Percentiles rank a stretch among this genome's conserved stretches.
Conservation (phyloP, 164 flowering plant genomes). For the Umbellularia californica region DNA sequence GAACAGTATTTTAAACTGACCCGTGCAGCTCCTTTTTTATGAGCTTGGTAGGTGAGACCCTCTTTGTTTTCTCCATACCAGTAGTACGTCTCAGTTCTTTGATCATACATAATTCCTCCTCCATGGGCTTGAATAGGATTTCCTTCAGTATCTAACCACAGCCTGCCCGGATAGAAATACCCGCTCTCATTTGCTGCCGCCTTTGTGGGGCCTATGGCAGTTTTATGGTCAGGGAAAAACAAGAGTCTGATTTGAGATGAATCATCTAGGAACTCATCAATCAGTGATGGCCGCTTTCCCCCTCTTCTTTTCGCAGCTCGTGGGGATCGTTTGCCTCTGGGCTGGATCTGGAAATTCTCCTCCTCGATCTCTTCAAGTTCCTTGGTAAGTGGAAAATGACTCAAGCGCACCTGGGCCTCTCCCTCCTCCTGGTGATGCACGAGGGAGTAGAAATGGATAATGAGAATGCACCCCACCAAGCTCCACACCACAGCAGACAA, state of each 20-base stretch:
- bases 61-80: slow-evolving; percentile 99
- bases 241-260: slow-evolving; percentile 65
- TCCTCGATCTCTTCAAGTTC: slow-evolving; percentile 85
- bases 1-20: slow-evolving; percentile 36
- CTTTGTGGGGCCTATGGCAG: slow-evolving; percentile 66
- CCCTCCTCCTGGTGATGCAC: slow-evolving; percentile 27
- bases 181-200: slow-evolving; percentile 47
- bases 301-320: slow-evolving; percentile 81
- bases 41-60: slow-evolving; percentile 91
- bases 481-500: slow-evolving; percentile 49
- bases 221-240: slow-evolving; percentile 68
- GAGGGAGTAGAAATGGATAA: slow-evolving; percentile 55
- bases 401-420: slow-evolving; percentile 28
- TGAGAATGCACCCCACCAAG: slow-evolving; percentile 57
- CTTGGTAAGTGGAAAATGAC: slow-evolving; percentile 38
- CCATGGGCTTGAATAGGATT: slow-evolving; percentile 98
- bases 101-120: slow-evolving; percentile 81
- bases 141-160: slow-evolving; percentile 96
- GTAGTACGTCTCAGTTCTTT: slow-evolving; percentile 56
- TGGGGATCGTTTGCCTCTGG: slow-evolving; percentile 75
- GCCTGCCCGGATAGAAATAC: slow-evolving; percentile 70
- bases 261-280: slow-evolving; percentile 95
- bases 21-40: slow-evolving; percentile 87
- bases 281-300: slow-evolving; percentile 45
- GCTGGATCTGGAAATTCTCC: slow-evolving; percentile 67